Evolutionary conservation across 768 basidiomycete genomes (phyloP), one percentile per base, ranked within the genome.

Genomic region (Hortiboletus campestris): DNA sequence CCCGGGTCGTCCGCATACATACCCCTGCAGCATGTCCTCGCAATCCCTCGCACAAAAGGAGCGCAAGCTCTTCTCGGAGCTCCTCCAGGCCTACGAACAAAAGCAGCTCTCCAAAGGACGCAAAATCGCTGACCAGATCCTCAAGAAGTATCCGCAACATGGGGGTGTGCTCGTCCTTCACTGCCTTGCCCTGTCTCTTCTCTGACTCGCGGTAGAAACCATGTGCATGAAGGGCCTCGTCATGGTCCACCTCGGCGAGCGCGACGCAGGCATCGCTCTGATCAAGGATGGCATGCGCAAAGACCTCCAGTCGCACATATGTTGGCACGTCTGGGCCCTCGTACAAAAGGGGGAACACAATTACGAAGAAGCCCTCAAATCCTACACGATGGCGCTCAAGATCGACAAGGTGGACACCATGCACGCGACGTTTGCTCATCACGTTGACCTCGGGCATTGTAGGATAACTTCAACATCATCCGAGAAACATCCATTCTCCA

Each of bases 311-410:
- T 94, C 92, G 19, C 94, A 98, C 66, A 98, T 99, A 67, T 89
- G 88, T 68, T 98, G 97, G 95, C 97, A 99, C 73, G 96, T 98
- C 60, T 90, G 93, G 69, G 97, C 94, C 28, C 87, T 99, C 65
- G 85, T 97, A 20, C 90, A 94, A 70, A 93, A 96, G 71, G 88
- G 88, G 10, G 91, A 97, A 70, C 94, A 90, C 73, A 93, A 96
- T 67, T 98, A 93, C 64, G 91, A 92, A 61, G 94, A 95, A 65
- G 94, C 97, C 1, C 79, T 93, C 64, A 91, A 94, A 65, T 94
- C 94, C 25, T 98, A 98, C 72, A 84, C 81, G 2, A 89, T 92
- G 75, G 96, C 95, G 3, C 76, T 95, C 60, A 81, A 82, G 57
- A 91, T 90, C 65, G 97, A 98, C 75, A 88, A 88, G 76, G 95